phyloP scores from a whole-genome alignment of 345 rosid genomes.

The Eutrema heterophyllum region DNA sequence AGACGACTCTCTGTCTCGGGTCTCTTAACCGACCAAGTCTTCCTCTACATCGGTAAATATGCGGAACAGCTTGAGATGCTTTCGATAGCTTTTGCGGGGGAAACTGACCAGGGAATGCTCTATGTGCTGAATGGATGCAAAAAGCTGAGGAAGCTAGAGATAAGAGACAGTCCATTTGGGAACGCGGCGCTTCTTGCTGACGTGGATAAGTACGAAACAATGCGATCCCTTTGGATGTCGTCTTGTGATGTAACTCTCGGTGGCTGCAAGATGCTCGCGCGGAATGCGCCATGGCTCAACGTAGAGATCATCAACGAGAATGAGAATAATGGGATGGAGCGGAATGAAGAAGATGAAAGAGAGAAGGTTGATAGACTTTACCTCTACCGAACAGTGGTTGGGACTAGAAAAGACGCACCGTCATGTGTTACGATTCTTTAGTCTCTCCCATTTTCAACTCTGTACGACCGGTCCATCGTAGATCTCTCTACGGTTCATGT shows the following conservation, averaged over 20 bases:
- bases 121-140: conserved; percentile 86
- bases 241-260: conserved; percentile 88
- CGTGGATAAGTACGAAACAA: conserved; percentile 88
- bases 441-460: background rate
- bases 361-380: conserved; percentile 74
- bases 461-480: background rate
- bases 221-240: conserved; percentile 99
- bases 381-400: conserved; percentile 75
- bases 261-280: conserved; percentile 74
- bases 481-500: background rate
- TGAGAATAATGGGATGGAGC: conserved; percentile 28
- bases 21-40: conserved; percentile 72
- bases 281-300: conserved; percentile 64
- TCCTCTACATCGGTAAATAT: conserved; percentile 77
- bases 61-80: conserved; percentile 93
- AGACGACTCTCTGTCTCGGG: conserved; percentile 75
- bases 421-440: conserved; percentile 49
- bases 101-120: conserved; percentile 81
- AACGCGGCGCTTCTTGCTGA: conserved; percentile 74
- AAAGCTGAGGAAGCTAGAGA: conserved; percentile 85
- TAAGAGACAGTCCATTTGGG: conserved; percentile 86
- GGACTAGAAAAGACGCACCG: conserved; percentile 78
- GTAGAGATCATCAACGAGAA: conserved; percentile 82
- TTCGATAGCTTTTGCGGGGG: conserved; percentile 89
- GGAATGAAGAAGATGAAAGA: conserved; percentile 25